Percentiles rank a stretch among this genome's conserved stretches.
Conservation (phyloP, 1,139 yeast species). For the Magnusiomyces paraingens region DNA sequence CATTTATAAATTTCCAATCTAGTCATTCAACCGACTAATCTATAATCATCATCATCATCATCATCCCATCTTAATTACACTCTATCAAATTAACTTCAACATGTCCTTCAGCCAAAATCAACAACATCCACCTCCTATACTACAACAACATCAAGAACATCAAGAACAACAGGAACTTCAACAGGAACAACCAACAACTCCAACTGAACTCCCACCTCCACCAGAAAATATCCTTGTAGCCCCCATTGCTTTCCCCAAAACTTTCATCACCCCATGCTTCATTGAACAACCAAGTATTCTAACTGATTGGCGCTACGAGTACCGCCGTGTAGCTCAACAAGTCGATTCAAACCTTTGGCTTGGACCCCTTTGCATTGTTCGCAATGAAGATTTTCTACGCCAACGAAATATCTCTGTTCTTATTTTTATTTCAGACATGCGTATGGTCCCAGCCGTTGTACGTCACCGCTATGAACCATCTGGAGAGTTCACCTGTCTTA, state of each 20-base stretch:
- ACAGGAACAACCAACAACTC: neutral
- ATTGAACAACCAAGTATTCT: conserved; percentile 23
- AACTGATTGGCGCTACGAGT: conserved; percentile 29
- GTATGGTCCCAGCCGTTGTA: conserved; percentile 10
- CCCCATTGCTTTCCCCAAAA: conserved; percentile 19
- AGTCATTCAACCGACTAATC: too few relatives aligned
- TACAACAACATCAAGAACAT: too few relatives aligned
- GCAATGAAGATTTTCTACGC: conserved; percentile 23
- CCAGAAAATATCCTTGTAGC: neutral
- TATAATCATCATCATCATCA: too few relatives aligned
- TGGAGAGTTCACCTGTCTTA: conserved; percentile 13
- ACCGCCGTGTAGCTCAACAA: conserved; percentile 21
- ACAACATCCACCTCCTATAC: too few relatives aligned
- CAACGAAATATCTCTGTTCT: conserved; percentile 23
- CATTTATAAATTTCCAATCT: too few relatives aligned
- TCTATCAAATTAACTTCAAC: too few relatives aligned
- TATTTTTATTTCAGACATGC: conserved; percentile 18
- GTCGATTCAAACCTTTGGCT: conserved; percentile 28
- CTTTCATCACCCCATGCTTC: conserved; percentile 27
- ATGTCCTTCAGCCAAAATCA: too few relatives aligned
- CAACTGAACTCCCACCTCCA: neutral
- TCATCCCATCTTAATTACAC: too few relatives aligned
- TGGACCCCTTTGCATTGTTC: conserved; percentile 29
- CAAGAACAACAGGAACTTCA: too few relatives aligned
- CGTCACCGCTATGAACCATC: conserved; percentile 15